phyloP scores from a whole-genome alignment of 257 asterid species.

The Eucommia ulmoides region DNA sequence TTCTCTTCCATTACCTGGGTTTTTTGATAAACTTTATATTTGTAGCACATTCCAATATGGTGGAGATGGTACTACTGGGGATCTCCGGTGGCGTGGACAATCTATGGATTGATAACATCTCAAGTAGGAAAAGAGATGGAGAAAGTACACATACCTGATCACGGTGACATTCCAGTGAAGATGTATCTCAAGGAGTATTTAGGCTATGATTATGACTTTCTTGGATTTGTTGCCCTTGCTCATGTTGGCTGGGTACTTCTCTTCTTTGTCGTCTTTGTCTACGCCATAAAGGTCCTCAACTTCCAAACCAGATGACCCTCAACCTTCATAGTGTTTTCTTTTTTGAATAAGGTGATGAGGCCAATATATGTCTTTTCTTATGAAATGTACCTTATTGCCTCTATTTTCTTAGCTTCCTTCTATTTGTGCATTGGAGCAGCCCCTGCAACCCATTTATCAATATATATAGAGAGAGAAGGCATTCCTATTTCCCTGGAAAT shows the following conservation, averaged over 20 bases:
- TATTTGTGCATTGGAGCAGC: too few relatives aligned
- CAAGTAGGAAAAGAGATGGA: conserved; percentile 44
- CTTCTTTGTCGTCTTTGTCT: conserved; percentile 56
- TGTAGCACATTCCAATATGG: conserved; percentile 77
- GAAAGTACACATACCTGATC: conserved; percentile 12
- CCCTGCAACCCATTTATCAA: too few relatives aligned
- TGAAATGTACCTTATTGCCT: too few relatives aligned
- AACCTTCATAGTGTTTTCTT: too few relatives aligned
- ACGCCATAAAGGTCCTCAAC: conserved; percentile 56
- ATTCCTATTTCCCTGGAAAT: too few relatives aligned
- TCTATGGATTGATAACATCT: conserved; percentile 68
- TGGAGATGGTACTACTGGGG: conserved; percentile 95
- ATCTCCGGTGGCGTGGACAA: conserved; percentile 81
- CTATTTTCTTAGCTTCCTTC: too few relatives aligned
- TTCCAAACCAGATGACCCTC: conserved; percentile 68
- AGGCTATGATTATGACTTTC: conserved; percentile 59
- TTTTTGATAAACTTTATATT: background rate
- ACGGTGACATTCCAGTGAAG: conserved; percentile 7
- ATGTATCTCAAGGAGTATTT: conserved; percentile 25
- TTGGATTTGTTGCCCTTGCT: conserved; percentile 50
- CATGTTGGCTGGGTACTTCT: conserved; percentile 62
- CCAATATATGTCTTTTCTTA: too few relatives aligned
- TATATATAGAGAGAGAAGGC: too few relatives aligned
- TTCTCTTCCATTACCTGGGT: background rate
- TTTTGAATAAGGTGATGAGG: too few relatives aligned